Evolutionary conservation across 352 stramenopile species (phyloP).

Genomic region (Phytopythium vexans): DNA sequence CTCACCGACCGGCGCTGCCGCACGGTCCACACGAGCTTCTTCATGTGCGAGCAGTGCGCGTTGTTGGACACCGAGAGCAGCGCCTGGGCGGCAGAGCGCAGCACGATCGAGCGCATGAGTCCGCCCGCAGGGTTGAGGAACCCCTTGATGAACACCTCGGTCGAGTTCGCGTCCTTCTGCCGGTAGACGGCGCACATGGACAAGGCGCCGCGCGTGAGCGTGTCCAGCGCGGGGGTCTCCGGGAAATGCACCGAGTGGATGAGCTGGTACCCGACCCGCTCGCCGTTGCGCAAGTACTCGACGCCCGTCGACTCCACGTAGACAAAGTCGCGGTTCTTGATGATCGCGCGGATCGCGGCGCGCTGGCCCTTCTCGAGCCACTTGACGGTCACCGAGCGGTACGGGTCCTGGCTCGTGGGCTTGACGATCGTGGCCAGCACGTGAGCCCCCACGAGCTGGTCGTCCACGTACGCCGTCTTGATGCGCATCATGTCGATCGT

Average conservation of each 20-base stretch:
- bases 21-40: constrained; percentile 36
- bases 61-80: constrained; percentile 25
- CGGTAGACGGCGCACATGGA: constrained; percentile 35
- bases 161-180: constrained; percentile 19
- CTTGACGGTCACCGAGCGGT: constrained; percentile 37
- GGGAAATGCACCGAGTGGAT: constrained; percentile 58
- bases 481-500: constrained; percentile 34
- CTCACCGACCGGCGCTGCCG: constrained; percentile 13
- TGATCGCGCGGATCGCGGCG: constrained; percentile 26
- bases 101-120: constrained; percentile 29
- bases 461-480: constrained; percentile 40
- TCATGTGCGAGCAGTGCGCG: constrained; percentile 35
- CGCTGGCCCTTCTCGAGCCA: constrained; percentile 44
- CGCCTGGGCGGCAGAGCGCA: constrained; percentile 23
- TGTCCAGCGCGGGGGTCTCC: constrained; percentile 13
- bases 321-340: constrained; percentile 54
- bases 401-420: constrained; percentile 30
- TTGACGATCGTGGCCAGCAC: constrained; percentile 35
- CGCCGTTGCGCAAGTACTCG: constrained; percentile 36
- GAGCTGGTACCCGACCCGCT: constrained; percentile 56
- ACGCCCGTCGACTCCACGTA: constrained; percentile 48
- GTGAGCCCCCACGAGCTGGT: constrained; percentile 34
- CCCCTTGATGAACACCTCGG: constrained; percentile 32
- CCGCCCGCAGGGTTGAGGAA: constrained; percentile 29
- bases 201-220: constrained; percentile 22